phyloP scores from a whole-genome alignment of 495 filamentous ascomycete genomes.

The Glutinoglossum americanum region DNA sequence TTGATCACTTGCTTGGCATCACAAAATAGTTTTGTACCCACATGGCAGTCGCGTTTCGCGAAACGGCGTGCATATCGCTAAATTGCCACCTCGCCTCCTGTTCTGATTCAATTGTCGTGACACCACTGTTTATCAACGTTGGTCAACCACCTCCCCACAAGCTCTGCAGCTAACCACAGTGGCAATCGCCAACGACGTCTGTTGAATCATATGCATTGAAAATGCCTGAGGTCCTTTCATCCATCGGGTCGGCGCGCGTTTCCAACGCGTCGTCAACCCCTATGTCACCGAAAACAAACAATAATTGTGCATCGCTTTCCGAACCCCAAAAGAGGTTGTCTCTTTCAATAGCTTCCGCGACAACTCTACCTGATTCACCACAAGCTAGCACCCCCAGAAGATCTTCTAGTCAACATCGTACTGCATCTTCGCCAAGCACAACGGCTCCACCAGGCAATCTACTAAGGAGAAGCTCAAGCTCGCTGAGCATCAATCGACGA shows the following conservation, averaged over 20 bases:
- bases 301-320: constrained; percentile 13
- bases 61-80: neutral
- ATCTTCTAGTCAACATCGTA: constrained; percentile 14
- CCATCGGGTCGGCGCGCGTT: neutral
- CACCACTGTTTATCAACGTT: neutral
- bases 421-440: constrained; percentile 12
- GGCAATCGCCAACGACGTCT: neutral
- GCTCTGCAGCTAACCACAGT: neutral
- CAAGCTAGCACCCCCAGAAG: constrained; percentile 4
- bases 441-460: constrained; percentile 4
- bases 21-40: too few species aligned
- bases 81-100: neutral
- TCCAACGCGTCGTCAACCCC: neutral
- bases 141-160: neutral
- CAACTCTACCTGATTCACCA: constrained; percentile 25
- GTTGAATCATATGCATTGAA: neutral
- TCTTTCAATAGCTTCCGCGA: constrained; percentile 22
- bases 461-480: constrained; percentile 28
- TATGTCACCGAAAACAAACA: constrained; percentile 11
- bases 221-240: neutral
- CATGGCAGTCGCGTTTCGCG: too few species aligned
- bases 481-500: constrained; percentile 27
- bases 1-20: too few species aligned
- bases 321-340: constrained; percentile 27
- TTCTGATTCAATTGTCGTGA: neutral